Conservation (phyloP, 2,329 filamentous ascomycete genomes). For the Cercospora sesami region DNA sequence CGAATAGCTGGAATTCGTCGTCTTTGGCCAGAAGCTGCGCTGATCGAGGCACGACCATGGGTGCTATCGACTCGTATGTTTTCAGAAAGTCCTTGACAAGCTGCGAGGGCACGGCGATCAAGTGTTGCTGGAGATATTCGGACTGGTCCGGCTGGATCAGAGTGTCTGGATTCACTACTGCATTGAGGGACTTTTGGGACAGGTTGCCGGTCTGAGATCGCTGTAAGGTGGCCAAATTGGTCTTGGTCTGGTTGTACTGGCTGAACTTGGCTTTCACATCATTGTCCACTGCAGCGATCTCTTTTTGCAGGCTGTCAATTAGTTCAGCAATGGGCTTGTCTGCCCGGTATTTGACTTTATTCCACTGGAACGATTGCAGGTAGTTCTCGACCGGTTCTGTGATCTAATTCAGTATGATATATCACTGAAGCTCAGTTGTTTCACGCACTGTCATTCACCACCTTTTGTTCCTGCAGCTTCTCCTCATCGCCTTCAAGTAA, state of each 20-base stretch:
- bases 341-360: constrained; percentile 93
- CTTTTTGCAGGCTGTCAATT: constrained; percentile 86
- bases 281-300: constrained; percentile 87
- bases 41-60: constrained; percentile 92
- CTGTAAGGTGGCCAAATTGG: constrained; percentile 75
- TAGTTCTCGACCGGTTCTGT: constrained; percentile 95
- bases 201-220: constrained; percentile 93
- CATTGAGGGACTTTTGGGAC: constrained; percentile 87
- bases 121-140: constrained; percentile 94
- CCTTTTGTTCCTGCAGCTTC: constrained; percentile 82
- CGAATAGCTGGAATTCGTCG: constrained; percentile 84
- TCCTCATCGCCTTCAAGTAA: constrained; percentile 83
- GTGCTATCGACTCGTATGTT: constrained; percentile 81
- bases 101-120: constrained; percentile 81
- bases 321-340: constrained; percentile 88
- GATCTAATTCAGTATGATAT: constrained; percentile 19
- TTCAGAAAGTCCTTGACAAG: constrained; percentile 84
- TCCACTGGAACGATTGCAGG: constrained; percentile 86
- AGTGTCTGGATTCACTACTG: constrained; percentile 73
- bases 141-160: constrained; percentile 77
- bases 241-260: constrained; percentile 91
- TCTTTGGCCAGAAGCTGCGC: constrained; percentile 77
- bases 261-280: constrained; percentile 93
- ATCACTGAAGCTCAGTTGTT: background rate
- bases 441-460: constrained; percentile 83